Evolutionary conservation across 371 early-diverging fungal genomes (phyloP), one percentile per base, ranked within the genome.

Genomic region (Quaeritorhiza haematococci): DNA sequence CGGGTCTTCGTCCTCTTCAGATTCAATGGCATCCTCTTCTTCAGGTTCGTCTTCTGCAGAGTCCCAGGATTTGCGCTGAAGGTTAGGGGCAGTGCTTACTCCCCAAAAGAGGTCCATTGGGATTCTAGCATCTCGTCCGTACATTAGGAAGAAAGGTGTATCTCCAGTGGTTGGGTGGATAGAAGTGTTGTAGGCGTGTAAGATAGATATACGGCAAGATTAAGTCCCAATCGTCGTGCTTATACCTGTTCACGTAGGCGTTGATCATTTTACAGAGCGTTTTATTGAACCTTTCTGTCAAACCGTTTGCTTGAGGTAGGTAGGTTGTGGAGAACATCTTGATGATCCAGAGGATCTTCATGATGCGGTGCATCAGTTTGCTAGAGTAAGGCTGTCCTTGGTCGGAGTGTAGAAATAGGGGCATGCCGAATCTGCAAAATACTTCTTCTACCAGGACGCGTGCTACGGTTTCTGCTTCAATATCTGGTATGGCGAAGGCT

Each of bases 301-400:
- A 24, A 2, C 59, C 59, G 29, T 59, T 59, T 21, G 59, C 59
- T 7, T 47, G 52, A 8, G 59, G 53, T 53, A 52, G 53, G 32
- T 59, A 52, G 3, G 46, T 32, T 32, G 28, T 21, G 17, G 52
- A 51, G 35, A 59, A 53, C 3, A 32, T n/a, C 38, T 50, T 54
- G 3, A 19, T n/a, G 26, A 38, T 27, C 13, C 51, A 43, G 8
- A 58, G 41, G 7, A 42, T 24, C 21, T 13, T 7, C 8, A 41
- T 17, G 27, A 58, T 30, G 32, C 33, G 5, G 30, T n/a, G 33
- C 10, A 59, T 33, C 29, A 59, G 32, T 13, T 53, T 26, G 32
- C 28, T 29, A 13, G 15, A 15, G 27, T 53, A 53, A 3, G 38
- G 53, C 26, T 8, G 45, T 21, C 59, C 59, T 45, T 53, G 30